Conservation (phyloP, 225 moss, liverwort and hornwort genomes). For the Pseudoscleropodium purum region DNA sequence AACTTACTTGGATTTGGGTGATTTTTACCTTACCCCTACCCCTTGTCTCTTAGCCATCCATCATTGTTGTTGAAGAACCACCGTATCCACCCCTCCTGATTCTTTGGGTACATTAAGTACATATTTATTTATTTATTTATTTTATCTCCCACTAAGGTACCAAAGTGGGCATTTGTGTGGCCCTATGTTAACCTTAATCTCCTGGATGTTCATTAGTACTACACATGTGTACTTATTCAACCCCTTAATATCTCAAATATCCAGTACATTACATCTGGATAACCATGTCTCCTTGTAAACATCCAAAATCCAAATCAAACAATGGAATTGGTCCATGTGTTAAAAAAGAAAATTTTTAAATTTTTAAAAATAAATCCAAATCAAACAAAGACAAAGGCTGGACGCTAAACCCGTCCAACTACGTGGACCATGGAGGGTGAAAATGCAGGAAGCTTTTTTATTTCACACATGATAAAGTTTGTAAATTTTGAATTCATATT, state of each 20-base stretch:
- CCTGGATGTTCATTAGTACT: not conserved
- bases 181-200: not conserved
- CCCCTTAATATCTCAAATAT: not conserved
- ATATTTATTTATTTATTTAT: not conserved
- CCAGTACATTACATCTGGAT: not conserved
- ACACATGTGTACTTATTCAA: not conserved
- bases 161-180: not conserved
- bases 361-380: too few relatives aligned
- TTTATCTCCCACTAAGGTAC: not conserved
- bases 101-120: not conserved
- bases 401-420: too few relatives aligned
- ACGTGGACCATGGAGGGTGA: too few relatives aligned
- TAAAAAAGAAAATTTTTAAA: too few relatives aligned
- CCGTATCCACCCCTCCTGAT: not conserved
- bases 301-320: too few relatives aligned
- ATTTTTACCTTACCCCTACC: not conserved
- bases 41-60: not conserved
- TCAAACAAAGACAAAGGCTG: too few relatives aligned
- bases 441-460: too few relatives aligned
- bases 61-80: not conserved
- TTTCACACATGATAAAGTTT: too few relatives aligned
- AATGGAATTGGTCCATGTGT: too few relatives aligned
- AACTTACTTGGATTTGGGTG: not conserved
- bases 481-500: too few relatives aligned
- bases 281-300: not conserved